These are phyloP conservation scores for Scalesia atractyloides DNA, from an alignment of 129 eudicot genomes.

Conservation along the genomic window DNA sequence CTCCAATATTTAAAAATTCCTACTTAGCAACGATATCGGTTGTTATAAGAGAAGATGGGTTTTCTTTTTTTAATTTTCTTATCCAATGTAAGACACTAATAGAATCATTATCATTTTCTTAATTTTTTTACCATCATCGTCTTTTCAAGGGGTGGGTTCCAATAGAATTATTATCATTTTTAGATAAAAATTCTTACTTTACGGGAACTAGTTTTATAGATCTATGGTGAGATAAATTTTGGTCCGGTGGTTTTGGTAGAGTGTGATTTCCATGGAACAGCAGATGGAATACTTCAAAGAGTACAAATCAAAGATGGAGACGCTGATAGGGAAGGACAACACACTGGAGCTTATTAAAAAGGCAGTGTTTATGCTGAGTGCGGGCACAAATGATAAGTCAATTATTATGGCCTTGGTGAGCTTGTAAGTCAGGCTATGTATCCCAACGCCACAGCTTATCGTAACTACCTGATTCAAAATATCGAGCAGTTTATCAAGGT, in stretches of 20 bases:
- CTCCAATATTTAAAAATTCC: too few relatives aligned
- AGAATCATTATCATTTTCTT: too few relatives aligned
- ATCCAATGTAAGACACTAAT: too few relatives aligned
- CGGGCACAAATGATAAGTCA: constrained; percentile 76
- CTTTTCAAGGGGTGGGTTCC: too few relatives aligned
- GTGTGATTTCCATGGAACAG: constrained; percentile 51
- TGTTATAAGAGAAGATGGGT: too few relatives aligned
- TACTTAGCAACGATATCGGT: too few relatives aligned
- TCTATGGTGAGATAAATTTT: not conserved
- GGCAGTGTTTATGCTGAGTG: constrained; percentile 49
- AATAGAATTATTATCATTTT: too few relatives aligned
- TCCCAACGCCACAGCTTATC: constrained; percentile 41
- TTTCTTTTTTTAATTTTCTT: too few relatives aligned
- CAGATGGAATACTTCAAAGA: constrained; percentile 72
- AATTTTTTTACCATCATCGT: too few relatives aligned
- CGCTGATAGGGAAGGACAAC: constrained; percentile 48
- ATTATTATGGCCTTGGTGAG: constrained; percentile 46
- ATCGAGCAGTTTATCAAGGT: constrained; percentile 52
- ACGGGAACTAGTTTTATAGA: too few relatives aligned
- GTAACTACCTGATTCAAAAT: constrained; percentile 45
- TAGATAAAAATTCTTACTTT: too few relatives aligned
- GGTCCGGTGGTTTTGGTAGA: constrained; percentile 44
- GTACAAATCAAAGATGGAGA: constrained; percentile 56
- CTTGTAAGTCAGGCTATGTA: constrained; percentile 35
- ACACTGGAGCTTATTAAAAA: constrained; percentile 34